Evolutionary conservation across 169 alveolate genomes (phyloP), one percentile per base, ranked within the genome.

Genomic region (Cryptosporidium canis): DNA sequence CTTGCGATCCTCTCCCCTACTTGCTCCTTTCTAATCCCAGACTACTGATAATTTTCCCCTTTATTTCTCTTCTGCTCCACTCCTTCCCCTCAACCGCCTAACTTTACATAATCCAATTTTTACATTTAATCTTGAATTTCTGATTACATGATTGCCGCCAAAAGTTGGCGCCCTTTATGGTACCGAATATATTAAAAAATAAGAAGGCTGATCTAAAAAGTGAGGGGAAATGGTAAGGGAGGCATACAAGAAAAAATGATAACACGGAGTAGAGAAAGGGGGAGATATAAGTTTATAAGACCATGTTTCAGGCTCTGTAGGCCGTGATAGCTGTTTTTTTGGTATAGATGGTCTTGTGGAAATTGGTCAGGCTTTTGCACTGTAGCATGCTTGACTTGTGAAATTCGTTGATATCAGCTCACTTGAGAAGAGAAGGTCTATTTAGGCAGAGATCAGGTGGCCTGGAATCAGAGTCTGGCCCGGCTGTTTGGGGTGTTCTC

Each of bases 31-130:
- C n/a, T 21, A 14, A 2, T 18, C 35, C 11, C 63, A 21, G 7
- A 27, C 63, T 51, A 51, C 24, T 51, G 16, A 21, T 6, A 18
- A 51, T 51, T 51, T 21, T n/a, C 24, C 24, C 0, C 24, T 51
- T n/a, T 1, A 9, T 9, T 31, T 21, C 27, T 31, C 35, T 5
- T 27, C 33, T 9, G n/a, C 37, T 61, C 41, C 21, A 6, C 7
- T 8, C n/a, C 45, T 21, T 61, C 68, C 48, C 41, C 68, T 61
- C 68, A 61, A 61, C 68, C 45, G 68, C 68, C 47, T 35, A 0
- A 29, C n/a, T 33, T 61, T 56, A 24, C 47, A 14, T 35, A 11
- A 18, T 61, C 68, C 68, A 1, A 44, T 61, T 35, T n/a, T 11
- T 16, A 12, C 35, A 61, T n/a, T 2, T 21, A 39, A 61, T 61